Base-by-base conservation (phyloP, 148 eudicot genomes). In the Chenopodium suecicum region DNA sequence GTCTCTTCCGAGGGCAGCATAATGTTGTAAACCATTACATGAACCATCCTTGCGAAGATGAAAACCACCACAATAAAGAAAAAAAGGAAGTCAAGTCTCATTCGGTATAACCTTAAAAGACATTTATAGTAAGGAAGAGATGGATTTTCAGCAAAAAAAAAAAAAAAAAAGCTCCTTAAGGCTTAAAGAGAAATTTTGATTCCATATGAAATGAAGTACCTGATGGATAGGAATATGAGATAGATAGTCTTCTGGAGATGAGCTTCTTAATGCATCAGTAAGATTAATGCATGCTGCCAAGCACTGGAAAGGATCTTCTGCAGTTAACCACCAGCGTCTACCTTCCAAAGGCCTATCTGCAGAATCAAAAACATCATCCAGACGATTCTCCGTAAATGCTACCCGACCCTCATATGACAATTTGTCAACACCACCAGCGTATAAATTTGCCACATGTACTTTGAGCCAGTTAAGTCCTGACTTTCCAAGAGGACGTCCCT, bases 1-100 rank as follows among this genome's bases (percentile, higher is more conserved):
- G 89, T 96, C 99, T 88, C 98, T 92, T 44, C 99, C 99, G 70
- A 96, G 95, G 73, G 99, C 99, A 85, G 99, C 99, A 86, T 96
- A 96, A 78, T 96, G 99, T 83, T 96, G 99, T 74, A 96, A 89
- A 71, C 99, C 99, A 84, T 96, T 96, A 75, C 99, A 96, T 7
- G 99, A 96, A 80, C 99, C 99, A 89, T 96, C 99, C 99, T 85
- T 77, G 16, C 17, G 70, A 74, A 83, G 60, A 71, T n/a, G 41
- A 29, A 58, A 22, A 41, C 68, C 29, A 41, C 32, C 44, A 32
- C 63, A 19, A 58, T 19, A 58, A 12, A 58, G 63, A 17, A 58
- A 17, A 41, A 58, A 58, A 58, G 63, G 66, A 62, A 20, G 66
- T 62, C 66, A 62, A n/a, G 9, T 62, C 54, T 22, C n/a, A 46